These are phyloP conservation scores for Geotrichum phurueaensis DNA, from an alignment of 1,139 yeast species.

Conservation along the genomic window DNA sequence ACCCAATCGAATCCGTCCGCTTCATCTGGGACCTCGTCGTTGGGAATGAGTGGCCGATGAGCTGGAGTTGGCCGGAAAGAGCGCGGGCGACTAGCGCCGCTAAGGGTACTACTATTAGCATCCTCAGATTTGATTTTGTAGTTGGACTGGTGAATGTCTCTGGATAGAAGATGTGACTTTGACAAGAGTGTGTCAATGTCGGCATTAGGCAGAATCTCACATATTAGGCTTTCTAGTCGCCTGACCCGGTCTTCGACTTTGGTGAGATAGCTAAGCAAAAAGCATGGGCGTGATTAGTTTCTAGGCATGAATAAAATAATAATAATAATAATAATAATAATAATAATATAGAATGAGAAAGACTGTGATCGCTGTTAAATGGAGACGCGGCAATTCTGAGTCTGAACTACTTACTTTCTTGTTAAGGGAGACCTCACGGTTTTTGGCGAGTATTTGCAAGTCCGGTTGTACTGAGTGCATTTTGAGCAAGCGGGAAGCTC, in stretches of 20 bases:
- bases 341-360: no score
- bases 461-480: slow-evolving; percentile 67
- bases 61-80: slow-evolving; percentile 13
- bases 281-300: background rate
- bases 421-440: slow-evolving; percentile 76
- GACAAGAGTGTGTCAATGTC: slow-evolving; percentile 39
- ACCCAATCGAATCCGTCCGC: slow-evolving; percentile 54
- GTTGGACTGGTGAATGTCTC: background rate
- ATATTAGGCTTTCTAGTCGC: slow-evolving; percentile 49
- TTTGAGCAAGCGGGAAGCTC: slow-evolving; percentile 72
- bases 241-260: slow-evolving; percentile 62
- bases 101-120: background rate
- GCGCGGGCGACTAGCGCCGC: background rate
- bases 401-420: slow-evolving; percentile 37
- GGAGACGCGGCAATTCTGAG: background rate
- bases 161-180: background rate
- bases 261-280: slow-evolving; percentile 43
- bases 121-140: background rate
- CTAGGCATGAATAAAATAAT: background rate
- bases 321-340: background rate
- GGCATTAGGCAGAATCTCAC: slow-evolving; percentile 40
- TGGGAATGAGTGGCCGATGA: slow-evolving; percentile 34
- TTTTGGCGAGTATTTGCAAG: slow-evolving; percentile 71
- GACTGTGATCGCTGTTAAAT: background rate
- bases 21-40: slow-evolving; percentile 41